Conservation (phyloP, 345 rosid genomes). For the Rhodomyrtus tomentosa region DNA sequence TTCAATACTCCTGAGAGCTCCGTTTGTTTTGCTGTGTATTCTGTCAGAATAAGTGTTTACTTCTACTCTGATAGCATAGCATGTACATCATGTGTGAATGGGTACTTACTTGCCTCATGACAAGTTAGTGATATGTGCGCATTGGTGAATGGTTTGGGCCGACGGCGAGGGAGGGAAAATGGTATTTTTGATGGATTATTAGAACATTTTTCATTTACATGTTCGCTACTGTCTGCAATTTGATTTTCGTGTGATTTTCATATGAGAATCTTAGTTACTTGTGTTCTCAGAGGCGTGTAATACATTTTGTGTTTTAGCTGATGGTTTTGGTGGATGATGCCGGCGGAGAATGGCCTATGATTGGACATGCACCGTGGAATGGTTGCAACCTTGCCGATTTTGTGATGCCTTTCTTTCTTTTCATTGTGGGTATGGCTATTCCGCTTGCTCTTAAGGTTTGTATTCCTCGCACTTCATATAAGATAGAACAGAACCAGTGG, state of each 20-base stretch:
- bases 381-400: constrained; percentile 93
- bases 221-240: neutral
- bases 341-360: constrained; percentile 83
- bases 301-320: constrained; percentile 21
- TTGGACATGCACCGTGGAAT: constrained; percentile 82
- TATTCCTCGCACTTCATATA: neutral
- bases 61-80: neutral
- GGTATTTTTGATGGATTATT: neutral
- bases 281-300: neutral
- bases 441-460: constrained; percentile 77
- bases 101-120: neutral
- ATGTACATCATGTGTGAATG: neutral
- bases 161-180: neutral
- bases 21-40: neutral
- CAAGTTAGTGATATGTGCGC: neutral
- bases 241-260: neutral
- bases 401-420: constrained; percentile 90
- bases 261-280: neutral
- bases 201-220: neutral
- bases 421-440: constrained; percentile 85
- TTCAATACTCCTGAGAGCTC: neutral
- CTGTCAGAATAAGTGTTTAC: neutral
- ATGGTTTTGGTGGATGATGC: constrained; percentile 92
- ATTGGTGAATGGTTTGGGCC: neutral
- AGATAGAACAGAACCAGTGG: neutral